Base-by-base conservation (phyloP, 352 stramenopile genomes). In the Plasmopara viticola region DNA sequence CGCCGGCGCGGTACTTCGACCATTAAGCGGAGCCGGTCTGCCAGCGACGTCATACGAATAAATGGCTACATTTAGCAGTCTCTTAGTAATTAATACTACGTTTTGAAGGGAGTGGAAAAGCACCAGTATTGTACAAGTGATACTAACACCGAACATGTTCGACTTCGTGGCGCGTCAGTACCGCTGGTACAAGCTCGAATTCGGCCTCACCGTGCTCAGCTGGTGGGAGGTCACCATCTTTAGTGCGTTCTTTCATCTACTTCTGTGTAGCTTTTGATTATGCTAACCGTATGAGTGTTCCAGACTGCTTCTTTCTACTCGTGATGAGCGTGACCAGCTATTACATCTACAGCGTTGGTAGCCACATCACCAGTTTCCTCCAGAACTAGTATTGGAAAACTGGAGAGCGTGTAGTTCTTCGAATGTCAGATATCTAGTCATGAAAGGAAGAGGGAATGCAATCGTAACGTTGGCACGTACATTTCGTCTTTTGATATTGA, bases 181-280 rank as follows among this genome's bases (percentile, higher is more conserved):
- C 63, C 73, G 75, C 58, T 86, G 75, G 75, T 92, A 92, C 77
- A 92, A 92, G 73, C 68, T 92, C 41, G 82, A 92, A 78, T 92
- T 90, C 51, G 82, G 78, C 17, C 74, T 92, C 53, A 86, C 82
- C 28, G 87, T 92, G 73, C 66, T 92, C 17, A 88, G 74, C 64
- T 77, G 76, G 59, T 87, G 79, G 70, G 82, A 92, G 56, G 77
- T 84, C 29, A 54, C 75, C n/a, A 83, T 86, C 64, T 90, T 89
- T 69, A 90, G 82, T 92, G 66, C 64, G 82, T 89, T 7, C 5
- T 8, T 17, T 1, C 20, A 14, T 31, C 37, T 17, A 17, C 12
- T 18, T 18, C 37, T 2, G 6, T 17, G 1, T 18, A 41, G n/a
- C 37, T 8, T 4, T 41, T 8, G 5, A 13, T 18, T 41, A 18